These are phyloP conservation scores for Blastomyces gilchristii DNA, from an alignment of 2,329 filamentous ascomycete species.

Conservation along the genomic window DNA sequence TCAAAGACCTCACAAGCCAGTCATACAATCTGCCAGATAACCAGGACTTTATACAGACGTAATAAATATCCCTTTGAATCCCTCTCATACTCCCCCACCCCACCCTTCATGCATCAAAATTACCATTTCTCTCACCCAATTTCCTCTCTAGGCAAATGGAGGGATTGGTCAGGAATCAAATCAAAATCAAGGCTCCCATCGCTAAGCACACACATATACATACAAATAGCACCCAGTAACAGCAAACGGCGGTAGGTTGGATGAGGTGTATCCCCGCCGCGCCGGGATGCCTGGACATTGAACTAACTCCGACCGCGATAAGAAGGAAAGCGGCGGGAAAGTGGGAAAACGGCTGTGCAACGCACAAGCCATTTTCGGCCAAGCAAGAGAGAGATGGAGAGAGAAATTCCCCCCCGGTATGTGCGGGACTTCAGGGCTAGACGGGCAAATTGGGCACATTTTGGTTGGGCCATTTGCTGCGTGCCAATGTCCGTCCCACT, in stretches of 20 bases:
- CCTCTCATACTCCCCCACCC: background rate
- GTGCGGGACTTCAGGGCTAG: too few species aligned
- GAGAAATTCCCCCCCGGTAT: background rate
- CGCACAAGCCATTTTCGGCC: background rate
- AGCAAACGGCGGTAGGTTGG: background rate
- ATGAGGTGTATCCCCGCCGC: background rate
- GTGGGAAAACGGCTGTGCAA: background rate
- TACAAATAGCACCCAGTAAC: background rate
- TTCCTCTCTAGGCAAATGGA: background rate
- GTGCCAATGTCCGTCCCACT: slow-evolving; percentile 2
- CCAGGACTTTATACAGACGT: background rate
- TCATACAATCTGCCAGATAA: background rate
- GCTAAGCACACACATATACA: background rate
- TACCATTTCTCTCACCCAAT: background rate
- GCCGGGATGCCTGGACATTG: background rate
- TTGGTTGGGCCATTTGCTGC: background rate
- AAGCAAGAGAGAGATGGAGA: background rate
- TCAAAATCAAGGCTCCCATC: background rate
- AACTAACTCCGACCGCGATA: background rate
- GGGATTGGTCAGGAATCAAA: background rate
- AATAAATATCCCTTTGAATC: background rate
- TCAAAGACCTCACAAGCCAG: too few species aligned
- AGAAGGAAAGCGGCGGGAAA: background rate
- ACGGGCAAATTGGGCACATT: background rate
- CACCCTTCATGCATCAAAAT: background rate